Percentiles rank a stretch among this genome's conserved stretches.
Conservation (phyloP, 2,329 filamentous ascomycete species). For the Emergomyces pasteurianus region DNA sequence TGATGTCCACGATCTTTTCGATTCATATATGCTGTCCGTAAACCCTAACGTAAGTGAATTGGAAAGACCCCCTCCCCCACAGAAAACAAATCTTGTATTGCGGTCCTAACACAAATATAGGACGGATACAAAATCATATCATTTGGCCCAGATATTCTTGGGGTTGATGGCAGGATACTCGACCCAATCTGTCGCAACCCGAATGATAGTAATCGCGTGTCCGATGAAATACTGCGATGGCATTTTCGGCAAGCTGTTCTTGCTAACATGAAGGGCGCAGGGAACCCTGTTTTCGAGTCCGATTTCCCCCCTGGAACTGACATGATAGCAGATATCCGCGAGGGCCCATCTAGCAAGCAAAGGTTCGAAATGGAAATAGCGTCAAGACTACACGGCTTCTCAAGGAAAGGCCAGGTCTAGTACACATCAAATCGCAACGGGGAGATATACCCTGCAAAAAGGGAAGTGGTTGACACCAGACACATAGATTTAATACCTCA, state of each 20-base stretch:
- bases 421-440: not conserved
- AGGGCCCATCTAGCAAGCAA: constrained; percentile 4
- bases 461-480: not conserved
- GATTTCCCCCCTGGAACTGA: constrained; percentile 14
- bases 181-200: constrained; percentile 6
- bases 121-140: constrained; percentile 7
- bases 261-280: constrained; percentile 12
- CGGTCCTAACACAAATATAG: constrained; percentile 1
- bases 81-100: not conserved
- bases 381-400: not conserved
- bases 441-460: not conserved
- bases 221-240: constrained; percentile 11
- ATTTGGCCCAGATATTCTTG: constrained; percentile 3
- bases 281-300: constrained; percentile 11
- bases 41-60: not conserved
- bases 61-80: not conserved
- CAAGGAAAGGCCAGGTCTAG: not conserved
- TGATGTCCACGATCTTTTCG: constrained; percentile 2
- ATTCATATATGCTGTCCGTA: constrained; percentile 5
- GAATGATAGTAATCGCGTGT: constrained; percentile 7
- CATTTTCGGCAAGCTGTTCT: constrained; percentile 14
- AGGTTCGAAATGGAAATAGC: constrained; percentile 5
- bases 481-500: not conserved
- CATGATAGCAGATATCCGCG: constrained; percentile 6
- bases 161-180: constrained; percentile 5